A percentile compares a stretch with the other conserved stretches of the same genome.
Conservation (phyloP, 305 asterid genomes). For the Solanum hybrid region DNA sequence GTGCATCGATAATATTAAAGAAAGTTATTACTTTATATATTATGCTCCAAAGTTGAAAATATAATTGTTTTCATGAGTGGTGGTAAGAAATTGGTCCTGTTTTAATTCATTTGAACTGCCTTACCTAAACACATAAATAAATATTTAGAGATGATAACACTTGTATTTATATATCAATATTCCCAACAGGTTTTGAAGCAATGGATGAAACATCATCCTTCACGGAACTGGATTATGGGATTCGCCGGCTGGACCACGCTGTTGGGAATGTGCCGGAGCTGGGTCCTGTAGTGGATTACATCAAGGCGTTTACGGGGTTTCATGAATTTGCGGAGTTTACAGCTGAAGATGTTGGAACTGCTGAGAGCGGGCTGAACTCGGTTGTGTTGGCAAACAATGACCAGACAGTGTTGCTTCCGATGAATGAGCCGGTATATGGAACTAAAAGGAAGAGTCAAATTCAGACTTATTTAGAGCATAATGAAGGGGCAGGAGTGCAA, state of each 20-base stretch:
- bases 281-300: conserved; percentile 62
- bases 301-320: conserved; percentile 63
- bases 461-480: conserved; percentile 89
- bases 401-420: conserved; percentile 59
- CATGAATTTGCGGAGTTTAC: conserved; percentile 92
- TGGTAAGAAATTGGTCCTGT: background rate
- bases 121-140: background rate
- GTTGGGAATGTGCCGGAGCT: conserved; percentile 77
- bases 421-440: conserved; percentile 78
- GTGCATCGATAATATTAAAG: background rate
- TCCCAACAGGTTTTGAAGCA: conserved; percentile 42
- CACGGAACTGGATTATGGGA: conserved; percentile 60
- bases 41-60: background rate
- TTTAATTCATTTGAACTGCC: background rate
- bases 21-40: background rate
- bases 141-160: background rate
- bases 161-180: conserved; percentile 2
- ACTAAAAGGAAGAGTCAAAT: conserved; percentile 93
- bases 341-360: conserved; percentile 73
- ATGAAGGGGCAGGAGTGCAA: conserved; percentile 87
- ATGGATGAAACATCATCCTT: conserved; percentile 21
- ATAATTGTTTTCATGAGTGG: background rate
- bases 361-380: conserved; percentile 81
- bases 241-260: conserved; percentile 75
- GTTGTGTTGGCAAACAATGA: conserved; percentile 66